Evolutionary conservation across 345 rosid genomes (phyloP).

Genomic region (Bruguiera gymnorhiza): DNA sequence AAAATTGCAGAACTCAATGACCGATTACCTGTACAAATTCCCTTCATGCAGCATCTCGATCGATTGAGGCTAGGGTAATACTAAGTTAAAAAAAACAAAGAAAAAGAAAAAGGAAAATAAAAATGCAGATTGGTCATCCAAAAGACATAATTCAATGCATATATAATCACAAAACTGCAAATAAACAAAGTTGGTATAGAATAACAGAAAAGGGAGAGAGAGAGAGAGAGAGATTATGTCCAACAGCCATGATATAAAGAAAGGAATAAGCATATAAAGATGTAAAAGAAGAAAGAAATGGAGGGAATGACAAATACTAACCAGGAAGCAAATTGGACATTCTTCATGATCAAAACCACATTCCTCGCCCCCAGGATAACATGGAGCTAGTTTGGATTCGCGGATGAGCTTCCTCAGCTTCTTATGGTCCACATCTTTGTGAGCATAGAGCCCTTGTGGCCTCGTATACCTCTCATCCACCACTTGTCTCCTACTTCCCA

Average conservation of each 20-base stretch:
- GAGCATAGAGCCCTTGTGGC: constrained; percentile 87
- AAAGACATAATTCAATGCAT: no score
- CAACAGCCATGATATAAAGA: no score
- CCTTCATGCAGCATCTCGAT: constrained; percentile 92
- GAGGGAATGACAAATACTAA: constrained; percentile 31
- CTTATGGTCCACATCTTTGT: constrained; percentile 91
- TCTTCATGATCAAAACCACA: constrained; percentile 76
- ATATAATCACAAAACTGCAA: no score
- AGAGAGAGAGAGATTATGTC: no score
- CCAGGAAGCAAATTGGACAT: constrained; percentile 98
- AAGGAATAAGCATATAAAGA: not conserved
- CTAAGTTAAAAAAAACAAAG: constrained; percentile 33
- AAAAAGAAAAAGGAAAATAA: not conserved
- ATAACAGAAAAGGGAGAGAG: no score
- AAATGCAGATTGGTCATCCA: constrained; percentile 9
- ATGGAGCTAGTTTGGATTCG: constrained; percentile 95
- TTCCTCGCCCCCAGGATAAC: constrained; percentile 95
- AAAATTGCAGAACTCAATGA: not conserved
- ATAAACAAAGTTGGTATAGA: no score
- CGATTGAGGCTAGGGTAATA: constrained; percentile 94
- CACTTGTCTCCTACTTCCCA: constrained; percentile 82
- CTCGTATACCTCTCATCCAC: constrained; percentile 89
- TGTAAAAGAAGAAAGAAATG: not conserved
- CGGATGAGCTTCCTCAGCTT: constrained; percentile 91
- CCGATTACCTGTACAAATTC: constrained; percentile 88